Conservation (phyloP, 2,329 filamentous ascomycete species). For the Verticillium alfalfae region DNA sequence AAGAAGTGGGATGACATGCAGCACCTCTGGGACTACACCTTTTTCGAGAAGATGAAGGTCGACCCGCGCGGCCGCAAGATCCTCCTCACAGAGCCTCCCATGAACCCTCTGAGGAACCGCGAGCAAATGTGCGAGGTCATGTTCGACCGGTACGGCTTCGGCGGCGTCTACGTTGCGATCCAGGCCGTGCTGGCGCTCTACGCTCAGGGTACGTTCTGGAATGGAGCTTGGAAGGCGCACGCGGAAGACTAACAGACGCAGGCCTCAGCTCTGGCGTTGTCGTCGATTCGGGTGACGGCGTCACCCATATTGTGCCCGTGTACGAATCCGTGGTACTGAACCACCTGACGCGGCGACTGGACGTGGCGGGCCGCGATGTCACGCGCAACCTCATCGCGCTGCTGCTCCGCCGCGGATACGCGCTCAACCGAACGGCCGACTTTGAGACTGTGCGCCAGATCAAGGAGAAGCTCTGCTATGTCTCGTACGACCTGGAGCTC, state of each 20-base stretch:
- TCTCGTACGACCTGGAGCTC: constrained; percentile 94
- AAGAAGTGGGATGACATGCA: constrained; percentile 99
- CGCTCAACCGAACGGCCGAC: constrained; percentile 94
- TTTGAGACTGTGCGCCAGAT: constrained; percentile 99
- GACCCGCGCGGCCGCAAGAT: constrained; percentile 93
- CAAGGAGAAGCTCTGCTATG: constrained; percentile 99
- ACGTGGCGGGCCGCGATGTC: constrained; percentile 93
- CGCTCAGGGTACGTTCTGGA: constrained; percentile 67
- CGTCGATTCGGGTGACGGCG: constrained; percentile 95
- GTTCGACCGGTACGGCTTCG: constrained; percentile 96
- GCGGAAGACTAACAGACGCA: constrained; percentile 23
- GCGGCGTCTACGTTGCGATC: constrained; percentile 95
- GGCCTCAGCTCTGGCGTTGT: constrained; percentile 92
- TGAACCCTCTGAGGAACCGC: constrained; percentile 95
- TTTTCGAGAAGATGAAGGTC: constrained; percentile 93
- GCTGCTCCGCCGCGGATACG: constrained; percentile 87
- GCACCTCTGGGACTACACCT: constrained; percentile 99
- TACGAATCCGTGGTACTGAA: constrained; percentile 98
- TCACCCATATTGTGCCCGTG: constrained; percentile 97
- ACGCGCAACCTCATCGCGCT: constrained; percentile 98
- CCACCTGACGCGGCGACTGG: constrained; percentile 87
- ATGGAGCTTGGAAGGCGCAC: not conserved
- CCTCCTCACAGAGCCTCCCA: constrained; percentile 90
- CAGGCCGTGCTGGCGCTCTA: constrained; percentile 95
- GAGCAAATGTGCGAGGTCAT: constrained; percentile 99